Evolutionary conservation across 345 rosid genomes (phyloP), one percentile per base, ranked within the genome.

Genomic region (Anacardium occidentale): DNA sequence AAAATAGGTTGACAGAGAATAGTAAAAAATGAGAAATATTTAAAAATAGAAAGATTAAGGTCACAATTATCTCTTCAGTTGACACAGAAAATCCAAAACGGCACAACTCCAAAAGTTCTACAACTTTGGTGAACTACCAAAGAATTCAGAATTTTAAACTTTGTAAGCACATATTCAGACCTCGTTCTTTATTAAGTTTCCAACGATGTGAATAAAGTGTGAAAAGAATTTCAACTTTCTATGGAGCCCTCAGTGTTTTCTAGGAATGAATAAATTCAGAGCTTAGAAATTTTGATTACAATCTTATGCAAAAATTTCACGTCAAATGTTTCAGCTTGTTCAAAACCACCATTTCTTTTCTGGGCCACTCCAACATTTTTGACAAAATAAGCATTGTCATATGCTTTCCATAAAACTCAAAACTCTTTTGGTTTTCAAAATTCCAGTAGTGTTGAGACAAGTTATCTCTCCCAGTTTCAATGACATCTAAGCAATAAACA

Each of bases 31-130:
- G 15, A 22, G 52, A 47, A 34, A 55, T 25, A 70, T 47, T 13
- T 20, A 34, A 3, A 44, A 42, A 24, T 24, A 29, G 15, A 54
- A 55, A 25, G n/a, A 29, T 13, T 18, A 24, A 59, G 15, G 45
- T 45, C 20, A 59, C 42, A 57, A 69, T 45, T 54, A 22, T 40
- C 17, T 68, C 55, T 54, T 24, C 64, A 24, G 21, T 26, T 11
- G 64, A 60, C 58, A 17, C 24, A 69, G 73, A 69, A 69, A 25
- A 57, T 45, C 40, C 14, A 69, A 44, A 44, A 44, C 18, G 10
- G 17, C 32, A 42, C 1, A 47, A 42, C 65, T 3, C 40, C 55
- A 47, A 29, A 29, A 29, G 32, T 29, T 29, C 32, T 29, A 29
- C 32, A 29, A 29, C 3, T 29, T 29, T 29, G 32, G 32, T 29